Evolutionary conservation across 805 yeast genomes (phyloP), one percentile per base, ranked within the genome.

Genomic region (Starmerella stigmatis): DNA sequence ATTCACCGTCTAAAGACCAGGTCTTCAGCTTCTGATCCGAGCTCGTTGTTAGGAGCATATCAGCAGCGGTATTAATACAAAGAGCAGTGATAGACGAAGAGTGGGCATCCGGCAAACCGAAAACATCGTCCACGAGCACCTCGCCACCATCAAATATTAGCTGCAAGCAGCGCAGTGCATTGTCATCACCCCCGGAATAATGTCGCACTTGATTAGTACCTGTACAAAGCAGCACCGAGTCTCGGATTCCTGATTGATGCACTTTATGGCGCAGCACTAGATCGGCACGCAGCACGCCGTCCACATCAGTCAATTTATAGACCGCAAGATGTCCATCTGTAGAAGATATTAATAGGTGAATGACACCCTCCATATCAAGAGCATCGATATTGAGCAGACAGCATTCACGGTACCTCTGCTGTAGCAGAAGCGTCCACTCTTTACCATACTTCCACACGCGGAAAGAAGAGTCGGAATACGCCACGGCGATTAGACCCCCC

Each of bases 111-210:
- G 65, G 66, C 0, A 65, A 57, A 0, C 51, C 48, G 23, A 74
- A 57, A 3, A 59, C 42, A 5, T 37, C 39, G 2, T 44, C 38
- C 1, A 11, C 22, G 13, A 16, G 15, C 12, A 27, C 27, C 11
- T 41, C 9, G 3, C 13, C 23, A 3, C 20, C 27, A 12, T 60
- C 54, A 9, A 65, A 41, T 1, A 62, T 47, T 26, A 81, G 51
- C 13, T 56, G 48, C 1, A 70, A 62, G 1, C 74, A 58, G 1
- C 68, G 72, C 3, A 82, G 57, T 0, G 86, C 81, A 62, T 89
- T 88, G 57, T 92, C 98, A 59, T 92, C 98, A 44, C 98, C 97
- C 26, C 96, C 96, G 1, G 95, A 76, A 5, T 77, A 65, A 22
- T 10, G 30, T 3, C 9, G 20, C 7, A 3, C 23, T 15, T 19